A percentile compares a stretch with the other conserved stretches of the same genome.
phyloP scores from a whole-genome alignment of 768 basidiomycete species.

The Hypsizygus marmoreus region DNA sequence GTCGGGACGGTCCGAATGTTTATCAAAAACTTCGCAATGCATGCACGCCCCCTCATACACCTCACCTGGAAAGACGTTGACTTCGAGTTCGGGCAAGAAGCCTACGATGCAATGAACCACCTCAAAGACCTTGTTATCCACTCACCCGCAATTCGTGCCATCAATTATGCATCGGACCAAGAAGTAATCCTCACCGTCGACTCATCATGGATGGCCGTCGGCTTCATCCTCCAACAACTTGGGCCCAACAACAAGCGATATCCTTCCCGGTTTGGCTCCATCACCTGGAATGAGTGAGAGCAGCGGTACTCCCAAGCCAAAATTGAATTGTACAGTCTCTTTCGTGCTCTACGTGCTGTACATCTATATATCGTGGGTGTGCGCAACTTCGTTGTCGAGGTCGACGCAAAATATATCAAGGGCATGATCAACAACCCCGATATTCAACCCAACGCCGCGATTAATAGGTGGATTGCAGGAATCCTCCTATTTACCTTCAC shows the following conservation, averaged over 20 bases:
- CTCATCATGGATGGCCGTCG: slow-evolving; percentile 13
- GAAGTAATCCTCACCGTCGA: slow-evolving; percentile 32
- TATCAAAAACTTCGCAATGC: slow-evolving; percentile 20
- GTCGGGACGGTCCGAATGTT: slow-evolving; percentile 17
- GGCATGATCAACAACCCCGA: slow-evolving; percentile 43
- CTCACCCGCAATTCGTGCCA: slow-evolving; percentile 23
- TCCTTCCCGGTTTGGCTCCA: neutral
- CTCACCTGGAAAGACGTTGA: slow-evolving; percentile 15
- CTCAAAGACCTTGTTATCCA: slow-evolving; percentile 9
- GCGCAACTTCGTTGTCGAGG: slow-evolving; percentile 24
- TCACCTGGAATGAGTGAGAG: slow-evolving; percentile 21
- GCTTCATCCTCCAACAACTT: slow-evolving; percentile 13
- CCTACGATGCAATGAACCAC: slow-evolving; percentile 19
- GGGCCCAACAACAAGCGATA: slow-evolving; percentile 5
- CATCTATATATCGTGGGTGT: slow-evolving; percentile 28
- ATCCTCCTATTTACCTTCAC: slow-evolving; percentile 39
- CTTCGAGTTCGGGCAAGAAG: slow-evolving; percentile 23
- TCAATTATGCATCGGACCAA: slow-evolving; percentile 25
- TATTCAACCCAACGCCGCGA: slow-evolving; percentile 33
- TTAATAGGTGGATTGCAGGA: slow-evolving; percentile 44
- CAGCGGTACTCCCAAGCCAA: slow-evolving; percentile 27
- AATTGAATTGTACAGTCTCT: slow-evolving; percentile 31
- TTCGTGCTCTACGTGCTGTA: slow-evolving; percentile 17
- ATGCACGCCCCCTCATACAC: slow-evolving; percentile 10
- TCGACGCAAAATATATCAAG: slow-evolving; percentile 21